Evolutionary conservation across 2,329 filamentous ascomycete species (phyloP), one percentile per base, ranked within the genome.

Genomic region (Beauveria sp.): DNA sequence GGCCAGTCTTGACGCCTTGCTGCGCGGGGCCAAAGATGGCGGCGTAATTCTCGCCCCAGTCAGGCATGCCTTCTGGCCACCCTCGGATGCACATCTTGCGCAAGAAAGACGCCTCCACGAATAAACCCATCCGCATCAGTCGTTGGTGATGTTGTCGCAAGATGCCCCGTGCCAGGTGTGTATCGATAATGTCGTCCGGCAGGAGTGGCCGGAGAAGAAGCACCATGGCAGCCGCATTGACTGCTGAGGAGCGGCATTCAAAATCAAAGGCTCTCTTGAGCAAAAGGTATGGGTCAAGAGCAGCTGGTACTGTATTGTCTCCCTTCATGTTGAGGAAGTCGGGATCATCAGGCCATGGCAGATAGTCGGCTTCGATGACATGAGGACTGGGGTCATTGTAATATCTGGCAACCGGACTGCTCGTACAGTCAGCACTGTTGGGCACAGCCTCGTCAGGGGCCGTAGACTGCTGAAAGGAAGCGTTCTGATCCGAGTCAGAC

Each of bases 161-260:
- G 28, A 87, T 79, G 14, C 81, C 81, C 5, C 75, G 73, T 2
- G 84, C 83, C 64, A 84, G 83, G 63, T 82, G 73, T 12, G 73
- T 67, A 66, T 86, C 83, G 42, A 88, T 82, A 20, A 85, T 73
- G 9, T 75, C 73, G 0, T 79, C 73, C 0, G 84, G 81, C 1
- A 87, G 73, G 0, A 87, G 77, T 0, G 84, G 84, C 45, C 79
- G 78, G 0, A 88, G 74, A 0, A 87, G 77, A 3, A 88, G 77
- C 5, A 87, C 70, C 66, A 88, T 86, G 30, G 83, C 81, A 0
- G 85, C 81, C 0, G 85, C 83, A 63, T 84, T 83, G 26, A 87
- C 74, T 1, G 82, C 79, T 0, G 83, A 86, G 1, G 78, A 79
- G 52, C 76, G 78, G 6, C 77, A 77, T 67, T 87, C 85, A 61